Conservation (phyloP, 2,329 filamentous ascomycete genomes). For the Aspergillus calidoustus region DNA sequence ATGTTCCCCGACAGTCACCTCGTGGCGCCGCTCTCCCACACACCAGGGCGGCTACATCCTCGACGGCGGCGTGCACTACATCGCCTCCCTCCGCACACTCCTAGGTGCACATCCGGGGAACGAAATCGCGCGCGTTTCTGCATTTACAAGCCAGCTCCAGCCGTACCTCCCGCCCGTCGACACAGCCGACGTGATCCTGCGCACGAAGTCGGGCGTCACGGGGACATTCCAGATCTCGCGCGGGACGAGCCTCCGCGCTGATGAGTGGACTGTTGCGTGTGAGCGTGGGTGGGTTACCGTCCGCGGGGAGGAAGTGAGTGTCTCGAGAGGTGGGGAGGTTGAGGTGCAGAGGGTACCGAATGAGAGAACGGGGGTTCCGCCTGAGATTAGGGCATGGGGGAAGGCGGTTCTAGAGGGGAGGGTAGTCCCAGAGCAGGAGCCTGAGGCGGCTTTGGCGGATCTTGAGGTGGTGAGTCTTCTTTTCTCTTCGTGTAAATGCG, state of each 20-base stretch:
- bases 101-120: neutral
- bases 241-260: neutral
- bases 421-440: neutral
- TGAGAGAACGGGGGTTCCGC: neutral
- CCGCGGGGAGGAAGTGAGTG: neutral
- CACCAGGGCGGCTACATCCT: constrained; percentile 79
- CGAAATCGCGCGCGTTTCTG: neutral
- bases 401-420: neutral
- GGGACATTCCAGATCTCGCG: neutral
- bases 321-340: neutral
- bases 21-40: constrained; percentile 63
- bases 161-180: constrained; percentile 1
- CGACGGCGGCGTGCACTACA: constrained; percentile 75
- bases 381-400: neutral
- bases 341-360: neutral
- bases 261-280: neutral
- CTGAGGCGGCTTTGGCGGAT: neutral
- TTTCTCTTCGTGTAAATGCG: no score
- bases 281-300: neutral
- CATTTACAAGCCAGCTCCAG: neutral
- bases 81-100: constrained; percentile 53
- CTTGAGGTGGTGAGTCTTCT: neutral
- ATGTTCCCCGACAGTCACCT: neutral
- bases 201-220: neutral
- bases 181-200: neutral